phyloP scores from a whole-genome alignment of 371 early-diverging fungal species.

The Syncephalastrum monosporum region DNA sequence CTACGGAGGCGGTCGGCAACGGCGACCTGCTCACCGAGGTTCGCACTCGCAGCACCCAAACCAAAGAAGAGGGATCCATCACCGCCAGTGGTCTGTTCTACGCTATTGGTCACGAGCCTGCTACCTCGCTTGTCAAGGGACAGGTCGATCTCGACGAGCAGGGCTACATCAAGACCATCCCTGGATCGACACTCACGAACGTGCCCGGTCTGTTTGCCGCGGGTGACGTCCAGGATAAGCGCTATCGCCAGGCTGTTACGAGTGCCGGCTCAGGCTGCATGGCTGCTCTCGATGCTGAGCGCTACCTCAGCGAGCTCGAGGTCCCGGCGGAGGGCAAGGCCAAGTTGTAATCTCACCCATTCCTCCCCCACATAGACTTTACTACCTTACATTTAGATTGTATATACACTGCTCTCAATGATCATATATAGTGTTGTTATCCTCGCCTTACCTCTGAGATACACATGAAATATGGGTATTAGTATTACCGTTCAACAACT shows the following conservation, averaged over 20 bases:
- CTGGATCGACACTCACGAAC: conserved; percentile 82
- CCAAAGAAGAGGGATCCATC: conserved; percentile 64
- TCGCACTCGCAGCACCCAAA: conserved; percentile 70
- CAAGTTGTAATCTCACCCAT: too few species aligned
- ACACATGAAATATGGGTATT: too few species aligned
- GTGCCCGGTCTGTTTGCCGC: conserved; percentile 95
- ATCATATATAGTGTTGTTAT: too few species aligned
- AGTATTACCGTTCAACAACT: too few species aligned
- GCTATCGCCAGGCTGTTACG: conserved; percentile 84
- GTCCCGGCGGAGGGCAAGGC: background rate
- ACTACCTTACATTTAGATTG: too few species aligned
- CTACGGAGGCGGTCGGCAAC: conserved; percentile 86
- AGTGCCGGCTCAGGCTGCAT: conserved; percentile 87
- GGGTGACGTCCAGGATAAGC: conserved; percentile 98
- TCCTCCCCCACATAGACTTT: too few species aligned
- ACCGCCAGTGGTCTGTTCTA: conserved; percentile 95
- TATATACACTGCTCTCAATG: too few species aligned
- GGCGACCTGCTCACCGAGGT: conserved; percentile 72
- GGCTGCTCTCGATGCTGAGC: conserved; percentile 93
- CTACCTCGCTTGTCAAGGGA: conserved; percentile 76
- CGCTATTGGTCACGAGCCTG: conserved; percentile 98
- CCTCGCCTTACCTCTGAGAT: too few species aligned
- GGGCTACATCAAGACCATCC: conserved; percentile 88
- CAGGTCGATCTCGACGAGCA: conserved; percentile 78
- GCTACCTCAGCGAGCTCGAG: conserved; percentile 71